Evolutionary conservation across 2,329 filamentous ascomycete genomes (phyloP).

Genomic region (Cordyceps farinosa): DNA sequence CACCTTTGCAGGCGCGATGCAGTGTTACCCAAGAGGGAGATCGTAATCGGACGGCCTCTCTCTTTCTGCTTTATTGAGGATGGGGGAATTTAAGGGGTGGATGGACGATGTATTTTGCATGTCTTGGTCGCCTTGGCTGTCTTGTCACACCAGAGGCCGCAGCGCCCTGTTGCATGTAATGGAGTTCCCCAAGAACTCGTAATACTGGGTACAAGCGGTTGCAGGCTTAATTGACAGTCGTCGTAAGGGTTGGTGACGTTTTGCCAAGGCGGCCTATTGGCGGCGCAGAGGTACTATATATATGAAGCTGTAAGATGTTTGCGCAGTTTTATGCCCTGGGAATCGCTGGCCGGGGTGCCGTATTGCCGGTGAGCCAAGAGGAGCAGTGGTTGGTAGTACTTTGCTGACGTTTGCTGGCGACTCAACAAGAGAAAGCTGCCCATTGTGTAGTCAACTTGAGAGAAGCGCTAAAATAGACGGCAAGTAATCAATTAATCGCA

Average conservation of each 20-base stretch:
- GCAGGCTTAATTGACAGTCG: no score
- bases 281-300: neutral
- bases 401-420: neutral
- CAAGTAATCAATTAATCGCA: no score
- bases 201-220: neutral
- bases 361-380: neutral
- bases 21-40: neutral
- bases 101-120: neutral
- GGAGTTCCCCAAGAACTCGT: neutral
- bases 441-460: no score
- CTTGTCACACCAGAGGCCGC: neutral
- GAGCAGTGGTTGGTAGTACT: neutral
- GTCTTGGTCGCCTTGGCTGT: constrained; percentile 11
- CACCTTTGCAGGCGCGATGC: neutral
- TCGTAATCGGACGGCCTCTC: neutral
- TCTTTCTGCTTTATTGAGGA: neutral
- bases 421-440: no score
- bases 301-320: neutral
- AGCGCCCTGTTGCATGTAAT: neutral
- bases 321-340: neutral
- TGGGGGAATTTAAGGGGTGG: neutral
- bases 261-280: neutral
- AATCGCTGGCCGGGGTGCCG: neutral
- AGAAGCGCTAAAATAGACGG: no score
- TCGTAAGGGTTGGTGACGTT: neutral